phyloP scores from a whole-genome alignment of 148 eudicot genomes.

The Vaccinium darrowii region DNA sequence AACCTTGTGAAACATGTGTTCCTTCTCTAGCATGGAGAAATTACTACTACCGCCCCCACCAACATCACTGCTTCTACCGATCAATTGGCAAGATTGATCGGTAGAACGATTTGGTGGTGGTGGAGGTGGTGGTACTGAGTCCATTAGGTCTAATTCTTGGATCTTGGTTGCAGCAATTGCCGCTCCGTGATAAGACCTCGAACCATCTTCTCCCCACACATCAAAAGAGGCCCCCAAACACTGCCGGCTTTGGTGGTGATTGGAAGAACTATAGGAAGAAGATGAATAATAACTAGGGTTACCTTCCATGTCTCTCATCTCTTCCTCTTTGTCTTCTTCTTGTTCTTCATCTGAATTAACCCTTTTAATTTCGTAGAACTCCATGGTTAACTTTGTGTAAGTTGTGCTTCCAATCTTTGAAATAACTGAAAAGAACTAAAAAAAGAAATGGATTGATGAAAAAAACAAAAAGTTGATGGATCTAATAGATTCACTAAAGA shows the following conservation, averaged over 20 bases:
- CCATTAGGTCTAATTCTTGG: constrained; percentile 6
- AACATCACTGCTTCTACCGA: background rate
- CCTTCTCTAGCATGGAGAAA: constrained; percentile 27
- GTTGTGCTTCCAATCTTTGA: background rate
- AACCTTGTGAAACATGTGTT: constrained; percentile 78
- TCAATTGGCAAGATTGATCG: background rate
- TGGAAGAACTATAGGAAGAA: background rate
- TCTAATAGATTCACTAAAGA: background rate
- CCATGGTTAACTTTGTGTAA: background rate
- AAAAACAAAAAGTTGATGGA: background rate
- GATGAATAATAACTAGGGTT: background rate
- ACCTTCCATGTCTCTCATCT: background rate
- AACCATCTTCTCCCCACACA: background rate
- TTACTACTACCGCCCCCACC: background rate
- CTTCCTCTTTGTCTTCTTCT: constrained; percentile 1
- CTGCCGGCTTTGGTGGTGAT: background rate
- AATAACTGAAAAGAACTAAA: background rate
- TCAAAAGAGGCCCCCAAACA: background rate
- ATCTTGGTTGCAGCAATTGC: background rate
- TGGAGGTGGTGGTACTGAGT: background rate
- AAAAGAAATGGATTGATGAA: background rate
- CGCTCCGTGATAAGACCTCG: background rate
- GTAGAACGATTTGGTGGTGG: background rate
- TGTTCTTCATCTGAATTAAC: background rate
- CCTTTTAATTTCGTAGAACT: background rate